Evolutionary conservation across 2,329 filamentous ascomycete genomes (phyloP), one percentile per base, ranked within the genome.

Genomic region (Alternaria burnsii): DNA sequence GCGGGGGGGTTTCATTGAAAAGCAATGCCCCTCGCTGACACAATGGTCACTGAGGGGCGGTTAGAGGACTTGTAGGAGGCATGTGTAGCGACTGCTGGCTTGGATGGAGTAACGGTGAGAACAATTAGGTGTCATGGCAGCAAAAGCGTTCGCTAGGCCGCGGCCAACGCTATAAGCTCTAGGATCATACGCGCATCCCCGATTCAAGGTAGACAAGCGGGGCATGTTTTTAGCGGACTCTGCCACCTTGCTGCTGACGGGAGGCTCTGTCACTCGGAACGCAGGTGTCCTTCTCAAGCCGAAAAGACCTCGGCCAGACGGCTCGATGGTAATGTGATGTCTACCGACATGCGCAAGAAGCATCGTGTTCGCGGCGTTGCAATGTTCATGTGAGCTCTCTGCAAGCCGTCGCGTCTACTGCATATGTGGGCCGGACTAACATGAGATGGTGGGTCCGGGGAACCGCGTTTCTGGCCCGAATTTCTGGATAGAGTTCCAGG

Each of bases 401-500:
- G 52, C 30, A 28, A 57, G 52, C 52, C 43, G 41, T 59, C 55
- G 61, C 55, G 61, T 48, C 55, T 61, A 58, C 59, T 69, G 65
- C 65, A 71, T 51, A 54, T 67, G 67, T 64, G 67, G 65, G 53
- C 52, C 67, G 48, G 63, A 52, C 65, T 67, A 70, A 54, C 40
- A 14, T 36, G 32, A 36, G 32, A 36, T 36, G 32, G 32, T 36
- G 32, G 32, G 32, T 76, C 75, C 74, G 76, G 76, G 76, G 75
- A 76, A 70, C 69, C 69, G 53, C 68, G 70, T 71, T 71, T 69
- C 67, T 67, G 63, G 69, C 67, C 73, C 76, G 75, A 61, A 72
- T 62, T 68, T 69, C 65, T 71, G 75, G 73, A 69, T 71, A 55
- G 57, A 66, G 61, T 71, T 62, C 74, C 74, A 78, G 73, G 75